Evolutionary conservation across 306 rosid species (phyloP), one percentile per base, ranked within the genome.

Genomic region (Lathyrus tuberosus): DNA sequence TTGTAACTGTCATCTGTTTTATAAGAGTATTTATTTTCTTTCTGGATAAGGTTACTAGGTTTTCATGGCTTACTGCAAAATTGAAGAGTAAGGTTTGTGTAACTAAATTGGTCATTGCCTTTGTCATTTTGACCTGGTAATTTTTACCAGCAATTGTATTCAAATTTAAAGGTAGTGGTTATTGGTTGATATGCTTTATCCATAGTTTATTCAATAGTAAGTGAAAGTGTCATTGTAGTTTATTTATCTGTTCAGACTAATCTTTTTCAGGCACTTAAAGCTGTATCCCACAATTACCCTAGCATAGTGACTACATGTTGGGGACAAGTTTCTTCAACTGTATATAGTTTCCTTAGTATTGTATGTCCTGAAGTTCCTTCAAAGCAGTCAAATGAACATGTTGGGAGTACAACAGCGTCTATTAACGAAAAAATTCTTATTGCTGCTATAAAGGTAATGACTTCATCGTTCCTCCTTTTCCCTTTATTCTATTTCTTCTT

Each of bases 241-340:
- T 49, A 57, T 74, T 74, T 49, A 65, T 61, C 46, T 61, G 43
- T 79, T 74, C 61, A 41, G 40, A 40, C 16, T 70, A 59, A 28
- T 71, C 78, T 75, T 60, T 75, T 81, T 18, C 87, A 90, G 96
- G 96, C 91, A 15, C 90, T 94, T 28, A 94, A 83, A 83, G 91
- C 91, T 73, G 86, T 83, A 73, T 91, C 81, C 57, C 99, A 94
- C 81, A 91, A 75, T 81, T 91, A 88, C 73, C 99, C 99, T 46
- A 84, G 79, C 71, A 79, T 77, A 61, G 84, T 86, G 81, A 24
- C 75, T 75, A 74, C 89, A 22, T 91, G 87, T 72, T 94, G 99
- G 99, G 83, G 80, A 69, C 81, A 69, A 70, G 80, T 94, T 80
- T 91, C 91, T 68, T 61, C 87, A 9, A 65, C 77, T 67, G 88